Evolutionary conservation across 2,329 filamentous ascomycete genomes (phyloP), one percentile per base, ranked within the genome.

Genomic region (Monosporascus sp.): DNA sequence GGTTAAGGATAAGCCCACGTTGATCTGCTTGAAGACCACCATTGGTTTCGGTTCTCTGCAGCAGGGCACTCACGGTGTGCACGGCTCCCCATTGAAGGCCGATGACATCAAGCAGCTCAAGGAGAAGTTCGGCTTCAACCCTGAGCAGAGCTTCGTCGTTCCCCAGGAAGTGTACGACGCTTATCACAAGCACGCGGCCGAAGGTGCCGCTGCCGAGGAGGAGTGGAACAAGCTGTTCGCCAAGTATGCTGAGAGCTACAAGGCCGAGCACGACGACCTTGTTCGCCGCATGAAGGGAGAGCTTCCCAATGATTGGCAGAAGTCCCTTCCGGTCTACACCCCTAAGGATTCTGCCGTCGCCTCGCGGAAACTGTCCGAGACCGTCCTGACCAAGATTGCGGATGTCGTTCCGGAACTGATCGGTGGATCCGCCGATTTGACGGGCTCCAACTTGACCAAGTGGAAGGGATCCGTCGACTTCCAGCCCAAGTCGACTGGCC

Each of bases 391-490:
- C 78, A 93, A 92, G 75, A 87, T 99, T 67, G 85, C 96, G 79
- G 75, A 81, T 50, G 83, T 79, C 61, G 71, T 99, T 52, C 94
- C 94, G 62, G 94, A 97, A 77, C 86, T 99, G 54, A 75, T 99
- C 57, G 96, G 93, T 72, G 94, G 94, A 67, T 99, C 94, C 61
- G 94, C 94, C 65, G 94, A 99, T 82, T 76, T 99, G 81, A 99
- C 94, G 72, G 90, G 90, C 70, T 97, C 94, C 72, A 99, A 99
- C 85, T 87, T 97, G 80, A 99, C 94, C 64, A 87, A 92, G 72
- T 97, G 92, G 91, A 99, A 97, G 88, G 83, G 85, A 52, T 93
- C 94, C 53, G 85, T 93, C 62, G 94, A 99, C 81, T 97, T 99
- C 87, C 94, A 99, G 81, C 90, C 92, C 60, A 89, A 90, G 55